Evolutionary conservation across 2,329 filamentous ascomycete genomes (phyloP).

Genomic region (Aureobasidium namibiae): DNA sequence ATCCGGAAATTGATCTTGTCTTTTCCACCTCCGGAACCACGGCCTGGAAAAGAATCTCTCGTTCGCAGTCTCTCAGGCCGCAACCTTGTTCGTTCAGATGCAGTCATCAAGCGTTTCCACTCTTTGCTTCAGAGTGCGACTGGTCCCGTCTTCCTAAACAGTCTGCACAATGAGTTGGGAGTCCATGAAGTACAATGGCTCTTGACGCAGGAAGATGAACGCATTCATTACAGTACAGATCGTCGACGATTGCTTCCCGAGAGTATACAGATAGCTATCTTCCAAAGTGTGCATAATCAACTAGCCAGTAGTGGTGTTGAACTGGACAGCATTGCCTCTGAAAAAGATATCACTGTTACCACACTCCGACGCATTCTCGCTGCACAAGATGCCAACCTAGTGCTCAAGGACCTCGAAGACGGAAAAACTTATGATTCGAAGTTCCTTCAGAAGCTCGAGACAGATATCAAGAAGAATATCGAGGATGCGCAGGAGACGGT

Average conservation of each 20-base stretch:
- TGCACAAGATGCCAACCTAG: background rate
- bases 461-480: background rate
- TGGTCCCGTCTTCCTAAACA: background rate
- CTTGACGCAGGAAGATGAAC: background rate
- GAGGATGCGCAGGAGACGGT: background rate
- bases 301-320: background rate
- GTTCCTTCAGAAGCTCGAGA: background rate
- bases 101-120: constrained; percentile 7
- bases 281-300: background rate
- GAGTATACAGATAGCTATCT: background rate
- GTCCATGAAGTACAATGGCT: constrained; percentile 12
- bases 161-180: background rate
- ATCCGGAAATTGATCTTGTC: background rate
- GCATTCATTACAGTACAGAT: constrained; percentile 2
- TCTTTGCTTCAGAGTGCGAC: background rate
- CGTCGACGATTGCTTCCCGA: background rate
- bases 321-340: background rate
- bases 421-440: background rate
- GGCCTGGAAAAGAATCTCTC: background rate
- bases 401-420: background rate
- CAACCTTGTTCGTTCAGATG: constrained; percentile 2
- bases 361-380: background rate
- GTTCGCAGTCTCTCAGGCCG: constrained; percentile 11
- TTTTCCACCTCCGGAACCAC: constrained; percentile 8
- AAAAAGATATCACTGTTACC: background rate